These are phyloP conservation scores for Pseudogymnoascus sp. DNA, from an alignment of 2,329 filamentous ascomycete species.

Conservation along the genomic window DNA sequence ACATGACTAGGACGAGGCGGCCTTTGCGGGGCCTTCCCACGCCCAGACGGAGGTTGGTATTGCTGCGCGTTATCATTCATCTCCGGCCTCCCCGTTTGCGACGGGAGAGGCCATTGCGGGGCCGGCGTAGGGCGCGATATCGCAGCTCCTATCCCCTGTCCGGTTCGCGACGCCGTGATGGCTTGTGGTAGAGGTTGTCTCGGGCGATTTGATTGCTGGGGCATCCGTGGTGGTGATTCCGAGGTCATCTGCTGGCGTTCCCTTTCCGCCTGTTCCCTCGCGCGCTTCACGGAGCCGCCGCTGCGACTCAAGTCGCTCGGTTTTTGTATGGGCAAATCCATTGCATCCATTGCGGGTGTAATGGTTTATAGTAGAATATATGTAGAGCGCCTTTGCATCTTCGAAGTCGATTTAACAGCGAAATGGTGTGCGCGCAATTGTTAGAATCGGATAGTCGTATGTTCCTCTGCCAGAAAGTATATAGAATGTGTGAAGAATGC, in stretches of 20 bases:
- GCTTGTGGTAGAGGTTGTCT: conserved; percentile 17
- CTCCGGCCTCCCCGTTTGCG: conserved; percentile 16
- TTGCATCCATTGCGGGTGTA: not conserved
- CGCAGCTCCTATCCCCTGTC: conserved; percentile 26
- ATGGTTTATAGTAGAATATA: not conserved
- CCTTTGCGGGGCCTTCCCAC: conserved; percentile 45
- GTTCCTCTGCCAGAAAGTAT: not conserved
- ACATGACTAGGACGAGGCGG: conserved; percentile 52
- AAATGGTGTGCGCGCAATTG: not conserved
- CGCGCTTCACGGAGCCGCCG: not conserved
- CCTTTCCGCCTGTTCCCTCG: not conserved
- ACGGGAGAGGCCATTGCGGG: conserved; percentile 46
- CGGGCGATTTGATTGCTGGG: not conserved
- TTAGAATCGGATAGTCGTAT: not conserved
- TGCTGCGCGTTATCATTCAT: conserved; percentile 22
- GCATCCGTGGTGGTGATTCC: not conserved
- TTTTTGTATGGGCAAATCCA: not conserved
- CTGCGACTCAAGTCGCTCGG: not conserved
- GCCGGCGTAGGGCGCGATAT: conserved; percentile 42
- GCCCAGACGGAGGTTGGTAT: conserved; percentile 43
- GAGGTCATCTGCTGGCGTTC: not conserved
- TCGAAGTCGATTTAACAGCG: not conserved
- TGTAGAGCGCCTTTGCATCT: not conserved
- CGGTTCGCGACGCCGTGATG: conserved; percentile 15
- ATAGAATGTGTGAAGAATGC: not conserved